These are phyloP conservation scores for Vigna unguiculata DNA, from an alignment of 306 rosid species.

Conservation along the genomic window DNA sequence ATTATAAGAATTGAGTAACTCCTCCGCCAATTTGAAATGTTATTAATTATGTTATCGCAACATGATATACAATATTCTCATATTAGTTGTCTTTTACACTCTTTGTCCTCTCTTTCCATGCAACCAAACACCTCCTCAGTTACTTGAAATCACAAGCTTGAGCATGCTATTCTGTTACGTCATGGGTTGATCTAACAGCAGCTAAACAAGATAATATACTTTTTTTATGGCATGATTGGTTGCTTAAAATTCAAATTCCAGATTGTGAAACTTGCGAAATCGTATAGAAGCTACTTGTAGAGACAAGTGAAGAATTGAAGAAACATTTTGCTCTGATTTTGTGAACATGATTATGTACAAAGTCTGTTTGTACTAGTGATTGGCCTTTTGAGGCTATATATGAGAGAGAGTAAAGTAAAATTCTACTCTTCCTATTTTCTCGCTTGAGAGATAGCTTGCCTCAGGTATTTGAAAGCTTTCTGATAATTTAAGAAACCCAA, in stretches of 20 bases:
- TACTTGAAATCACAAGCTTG: too few relatives aligned
- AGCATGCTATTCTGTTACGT: too few relatives aligned
- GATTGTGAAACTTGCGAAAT: not conserved
- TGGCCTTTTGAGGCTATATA: not conserved
- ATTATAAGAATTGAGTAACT: too few relatives aligned
- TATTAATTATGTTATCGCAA: too few relatives aligned
- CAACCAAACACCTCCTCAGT: too few relatives aligned
- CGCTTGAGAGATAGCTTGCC: slow-evolving; percentile 50
- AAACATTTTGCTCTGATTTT: not conserved
- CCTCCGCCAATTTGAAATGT: too few relatives aligned
- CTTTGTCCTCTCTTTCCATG: too few relatives aligned
- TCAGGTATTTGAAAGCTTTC: slow-evolving; percentile 54
- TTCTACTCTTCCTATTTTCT: not conserved
- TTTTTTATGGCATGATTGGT: not conserved
- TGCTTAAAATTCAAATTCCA: not conserved
- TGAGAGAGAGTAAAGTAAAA: not conserved
- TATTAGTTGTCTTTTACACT: too few relatives aligned
- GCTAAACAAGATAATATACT: not conserved
- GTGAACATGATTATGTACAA: slow-evolving; percentile 8
- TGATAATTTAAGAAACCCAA: slow-evolving; percentile 70
- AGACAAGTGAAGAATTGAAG: slow-evolving; percentile 4
- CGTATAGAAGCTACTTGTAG: not conserved
- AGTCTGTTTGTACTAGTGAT: not conserved
- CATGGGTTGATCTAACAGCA: too few relatives aligned
- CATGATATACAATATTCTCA: too few relatives aligned